These are phyloP conservation scores for Cordyceps cateniannulata DNA, from an alignment of 2,329 filamentous ascomycete genomes.

Conservation along the genomic window DNA sequence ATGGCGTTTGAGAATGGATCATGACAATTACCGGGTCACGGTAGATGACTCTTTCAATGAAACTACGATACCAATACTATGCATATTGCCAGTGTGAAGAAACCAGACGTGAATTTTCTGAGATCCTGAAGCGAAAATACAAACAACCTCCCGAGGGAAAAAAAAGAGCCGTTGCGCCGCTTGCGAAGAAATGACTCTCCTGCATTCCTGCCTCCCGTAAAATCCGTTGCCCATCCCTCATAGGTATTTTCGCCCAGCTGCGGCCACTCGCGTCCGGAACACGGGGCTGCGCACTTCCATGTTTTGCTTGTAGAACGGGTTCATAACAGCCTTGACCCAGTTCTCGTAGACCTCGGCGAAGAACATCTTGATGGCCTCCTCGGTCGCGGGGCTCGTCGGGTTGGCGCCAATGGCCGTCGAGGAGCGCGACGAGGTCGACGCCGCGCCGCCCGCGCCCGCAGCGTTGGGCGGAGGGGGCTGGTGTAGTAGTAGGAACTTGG, in stretches of 20 bases:
- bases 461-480: slow-evolving; percentile 51
- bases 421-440: slow-evolving; percentile 37
- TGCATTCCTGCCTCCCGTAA: background rate
- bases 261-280: slow-evolving; percentile 74
- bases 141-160: background rate
- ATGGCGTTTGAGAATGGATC: slow-evolving; percentile 8
- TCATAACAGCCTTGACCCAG: slow-evolving; percentile 97
- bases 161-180: background rate
- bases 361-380: slow-evolving; percentile 93
- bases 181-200: background rate
- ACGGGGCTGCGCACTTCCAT: slow-evolving; percentile 81
- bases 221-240: slow-evolving; percentile 36
- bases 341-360: slow-evolving; percentile 94
- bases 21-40: slow-evolving; percentile 19
- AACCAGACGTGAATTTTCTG: background rate
- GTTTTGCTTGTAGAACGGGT: slow-evolving; percentile 84
- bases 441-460: slow-evolving; percentile 21
- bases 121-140: background rate
- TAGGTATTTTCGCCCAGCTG: slow-evolving; percentile 88
- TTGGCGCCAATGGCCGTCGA: slow-evolving; percentile 74
- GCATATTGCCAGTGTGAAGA: background rate
- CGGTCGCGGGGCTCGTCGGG: slow-evolving; percentile 80
- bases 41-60: slow-evolving; percentile 25
- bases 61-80: slow-evolving; percentile 7
- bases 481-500: slow-evolving; percentile 91